A percentile compares a stretch with the other conserved stretches of the same genome.
Evolutionary conservation across 306 rosid species (phyloP).

Genomic region (Ormosia emarginata): DNA sequence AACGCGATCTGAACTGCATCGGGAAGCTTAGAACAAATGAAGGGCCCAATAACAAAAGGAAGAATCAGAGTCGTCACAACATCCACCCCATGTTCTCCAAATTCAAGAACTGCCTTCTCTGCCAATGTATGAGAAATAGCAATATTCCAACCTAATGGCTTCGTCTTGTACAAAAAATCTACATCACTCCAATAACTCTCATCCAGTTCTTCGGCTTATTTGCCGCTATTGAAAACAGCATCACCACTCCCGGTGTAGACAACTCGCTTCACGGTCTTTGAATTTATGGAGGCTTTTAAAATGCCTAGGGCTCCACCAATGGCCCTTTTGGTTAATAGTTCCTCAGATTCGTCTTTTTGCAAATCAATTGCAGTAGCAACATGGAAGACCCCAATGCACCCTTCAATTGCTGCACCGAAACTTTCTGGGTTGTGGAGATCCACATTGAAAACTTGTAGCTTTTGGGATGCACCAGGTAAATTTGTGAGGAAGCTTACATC

Average conservation of each 20-base stretch:
- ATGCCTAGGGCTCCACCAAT: too few relatives aligned
- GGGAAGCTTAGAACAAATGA: slow-evolving; percentile 37
- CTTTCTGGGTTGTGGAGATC: background rate
- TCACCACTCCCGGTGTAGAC: too few relatives aligned
- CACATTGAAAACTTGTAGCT: background rate
- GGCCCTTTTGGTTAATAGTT: too few relatives aligned
- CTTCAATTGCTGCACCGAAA: background rate
- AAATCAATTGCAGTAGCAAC: too few relatives aligned
- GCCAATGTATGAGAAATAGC: background rate
- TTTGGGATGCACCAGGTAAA: background rate
- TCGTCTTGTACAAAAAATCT: too few relatives aligned
- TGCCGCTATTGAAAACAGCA: too few relatives aligned
- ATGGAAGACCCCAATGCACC: background rate
- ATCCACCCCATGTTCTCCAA: slow-evolving; percentile 33
- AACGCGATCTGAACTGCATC: slow-evolving; percentile 10
- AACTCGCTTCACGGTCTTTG: too few relatives aligned
- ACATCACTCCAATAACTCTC: too few relatives aligned
- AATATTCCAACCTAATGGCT: too few relatives aligned
- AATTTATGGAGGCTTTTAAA: too few relatives aligned
- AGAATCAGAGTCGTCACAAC: slow-evolving; percentile 43
- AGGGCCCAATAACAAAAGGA: slow-evolving; percentile 39
- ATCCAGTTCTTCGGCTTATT: too few relatives aligned
- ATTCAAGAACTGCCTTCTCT: slow-evolving; percentile 6
- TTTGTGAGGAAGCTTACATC: background rate
- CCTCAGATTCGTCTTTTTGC: too few relatives aligned